A percentile compares a stretch with the other conserved stretches of the same genome.
These are phyloP conservation scores for Apiospora koreana DNA, from an alignment of 2,329 filamentous ascomycete genomes.

Conservation along the genomic window DNA sequence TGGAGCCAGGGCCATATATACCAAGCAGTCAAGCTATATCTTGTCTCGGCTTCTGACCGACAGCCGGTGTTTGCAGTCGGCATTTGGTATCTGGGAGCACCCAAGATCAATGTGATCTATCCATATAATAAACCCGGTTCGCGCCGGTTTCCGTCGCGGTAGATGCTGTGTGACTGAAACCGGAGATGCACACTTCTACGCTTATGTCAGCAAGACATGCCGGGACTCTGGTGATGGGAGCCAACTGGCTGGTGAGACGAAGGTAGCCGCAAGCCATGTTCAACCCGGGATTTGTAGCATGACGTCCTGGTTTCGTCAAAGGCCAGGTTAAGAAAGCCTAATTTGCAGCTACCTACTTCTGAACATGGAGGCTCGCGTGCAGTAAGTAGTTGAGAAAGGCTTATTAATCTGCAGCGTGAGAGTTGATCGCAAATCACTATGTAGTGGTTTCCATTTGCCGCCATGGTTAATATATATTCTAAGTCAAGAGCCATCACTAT, in stretches of 20 bases:
- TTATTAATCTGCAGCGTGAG: not conserved
- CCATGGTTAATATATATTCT: not conserved
- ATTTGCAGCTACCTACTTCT: not conserved
- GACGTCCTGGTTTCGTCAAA: not conserved
- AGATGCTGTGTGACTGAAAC: not conserved
- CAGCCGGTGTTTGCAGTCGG: not conserved
- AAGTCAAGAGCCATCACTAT: not conserved
- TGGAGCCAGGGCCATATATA: not conserved
- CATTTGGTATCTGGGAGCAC: not conserved
- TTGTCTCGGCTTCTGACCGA: not conserved
- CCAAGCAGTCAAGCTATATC: not conserved
- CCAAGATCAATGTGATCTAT: not conserved
- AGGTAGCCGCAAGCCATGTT: not conserved
- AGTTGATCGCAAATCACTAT: not conserved
- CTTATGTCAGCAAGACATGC: not conserved
- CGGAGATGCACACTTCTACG: not conserved
- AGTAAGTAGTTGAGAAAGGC: not conserved
- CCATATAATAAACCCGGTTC: not conserved
- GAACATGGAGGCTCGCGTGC: not conserved
- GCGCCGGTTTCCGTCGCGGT: not conserved
- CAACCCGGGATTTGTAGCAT: slow-evolving; percentile 2
- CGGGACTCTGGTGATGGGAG: not conserved
- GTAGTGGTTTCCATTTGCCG: no score
- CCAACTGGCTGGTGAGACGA: not conserved
- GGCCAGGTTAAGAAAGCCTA: not conserved